Evolutionary conservation across 768 basidiomycete species (phyloP).

Genomic region (Mycena rebaudengoi): DNA sequence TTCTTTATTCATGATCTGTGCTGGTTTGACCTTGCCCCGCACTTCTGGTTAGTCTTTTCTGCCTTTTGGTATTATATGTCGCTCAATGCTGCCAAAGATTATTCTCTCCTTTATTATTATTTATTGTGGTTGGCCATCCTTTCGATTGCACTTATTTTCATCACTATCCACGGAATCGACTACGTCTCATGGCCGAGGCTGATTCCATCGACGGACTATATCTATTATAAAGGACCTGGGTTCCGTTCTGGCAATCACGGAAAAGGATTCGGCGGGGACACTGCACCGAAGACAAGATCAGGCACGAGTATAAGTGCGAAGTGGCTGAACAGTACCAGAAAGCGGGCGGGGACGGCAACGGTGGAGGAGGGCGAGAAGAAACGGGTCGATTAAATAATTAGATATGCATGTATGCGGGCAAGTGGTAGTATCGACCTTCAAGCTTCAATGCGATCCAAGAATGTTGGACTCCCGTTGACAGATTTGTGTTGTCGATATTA

Average conservation of each 20-base stretch:
- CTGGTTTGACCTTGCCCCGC: constrained; percentile 86
- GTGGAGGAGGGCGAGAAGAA: constrained; percentile 86
- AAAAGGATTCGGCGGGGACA: constrained; percentile 64
- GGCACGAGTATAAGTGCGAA: constrained; percentile 47
- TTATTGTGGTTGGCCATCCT: constrained; percentile 80
- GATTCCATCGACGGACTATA: constrained; percentile 81
- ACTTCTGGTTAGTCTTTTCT: constrained; percentile 72
- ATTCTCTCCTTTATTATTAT: constrained; percentile 87
- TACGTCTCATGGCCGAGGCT: constrained; percentile 96
- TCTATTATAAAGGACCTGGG: constrained; percentile 91
- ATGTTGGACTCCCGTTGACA: too few species aligned
- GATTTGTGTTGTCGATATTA: constrained; percentile 1
- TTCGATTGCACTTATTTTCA: constrained; percentile 70
- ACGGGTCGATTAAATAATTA: constrained; percentile 66
- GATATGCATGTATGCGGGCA: too few species aligned
- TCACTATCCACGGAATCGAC: constrained; percentile 86
- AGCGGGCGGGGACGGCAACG: constrained; percentile 63
- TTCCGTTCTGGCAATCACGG: constrained; percentile 82
- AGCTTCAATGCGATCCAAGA: too few species aligned
- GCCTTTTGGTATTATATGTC: constrained; percentile 5
- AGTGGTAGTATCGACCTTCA: too few species aligned
- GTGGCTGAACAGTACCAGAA: constrained; percentile 48
- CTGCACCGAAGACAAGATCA: constrained; percentile 36
- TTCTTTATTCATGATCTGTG: constrained; percentile 87
- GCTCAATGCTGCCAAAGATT: constrained; percentile 57